Conservation (phyloP, 306 rosid species). For the Biancaea sappan region DNA sequence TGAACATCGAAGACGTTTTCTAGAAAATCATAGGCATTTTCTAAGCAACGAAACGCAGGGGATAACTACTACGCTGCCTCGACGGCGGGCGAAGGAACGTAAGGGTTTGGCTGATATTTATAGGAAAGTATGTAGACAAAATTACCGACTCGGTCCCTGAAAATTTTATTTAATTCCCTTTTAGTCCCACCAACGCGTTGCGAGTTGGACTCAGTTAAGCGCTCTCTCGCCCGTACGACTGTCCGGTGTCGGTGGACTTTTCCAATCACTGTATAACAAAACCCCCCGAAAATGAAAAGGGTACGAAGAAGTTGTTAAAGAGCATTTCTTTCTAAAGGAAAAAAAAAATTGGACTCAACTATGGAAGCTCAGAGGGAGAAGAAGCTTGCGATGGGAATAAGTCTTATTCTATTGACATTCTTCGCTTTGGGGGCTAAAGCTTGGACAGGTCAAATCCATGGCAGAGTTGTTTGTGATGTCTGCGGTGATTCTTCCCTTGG, state of each 20-base stretch:
- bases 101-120: constrained; percentile 21
- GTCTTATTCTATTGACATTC: constrained; percentile 41
- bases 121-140: not conserved
- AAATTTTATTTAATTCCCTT: not conserved
- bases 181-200: not conserved
- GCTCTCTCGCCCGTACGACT: not conserved
- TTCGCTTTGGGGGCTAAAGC: constrained; percentile 49
- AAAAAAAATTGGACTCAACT: constrained; percentile 1
- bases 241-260: constrained; percentile 37
- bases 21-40: not conserved
- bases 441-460: constrained; percentile 98
- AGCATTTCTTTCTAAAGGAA: not conserved
- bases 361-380: constrained; percentile 51
- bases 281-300: not conserved
- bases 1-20: not conserved
- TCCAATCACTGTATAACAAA: not conserved
- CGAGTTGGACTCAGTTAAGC: not conserved
- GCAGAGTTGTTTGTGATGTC: constrained; percentile 89
- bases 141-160: constrained; percentile 8
- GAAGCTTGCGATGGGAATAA: constrained; percentile 31
- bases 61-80: not conserved
- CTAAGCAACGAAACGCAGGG: not conserved
- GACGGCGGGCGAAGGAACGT: accelerated
- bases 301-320: not conserved
- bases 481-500: constrained; percentile 89